These are phyloP conservation scores for Flaveria trinervia DNA, from an alignment of 129 eudicot genomes.

Conservation along the genomic window DNA sequence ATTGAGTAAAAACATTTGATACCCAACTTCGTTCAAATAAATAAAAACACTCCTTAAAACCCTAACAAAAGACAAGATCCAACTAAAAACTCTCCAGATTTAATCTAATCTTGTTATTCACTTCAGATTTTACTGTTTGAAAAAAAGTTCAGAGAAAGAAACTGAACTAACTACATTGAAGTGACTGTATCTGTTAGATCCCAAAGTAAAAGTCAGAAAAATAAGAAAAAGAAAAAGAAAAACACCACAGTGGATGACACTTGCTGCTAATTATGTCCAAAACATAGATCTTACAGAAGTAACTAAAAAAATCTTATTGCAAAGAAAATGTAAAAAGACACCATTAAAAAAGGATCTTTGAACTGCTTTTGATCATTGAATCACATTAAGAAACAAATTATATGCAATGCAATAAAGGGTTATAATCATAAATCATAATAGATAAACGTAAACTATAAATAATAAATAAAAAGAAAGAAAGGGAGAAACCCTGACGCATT, in stretches of 20 bases:
- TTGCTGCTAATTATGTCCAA: conserved; percentile 33
- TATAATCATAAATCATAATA: background rate
- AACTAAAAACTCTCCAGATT: background rate
- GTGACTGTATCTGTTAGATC: conserved; percentile 59
- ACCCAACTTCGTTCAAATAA: background rate
- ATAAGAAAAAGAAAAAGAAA: background rate
- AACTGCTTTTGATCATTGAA: conserved; percentile 11
- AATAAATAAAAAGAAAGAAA: background rate
- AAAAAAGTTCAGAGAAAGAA: conserved; percentile 24
- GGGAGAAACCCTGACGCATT: conserved; percentile 32
- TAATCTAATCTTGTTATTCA: conserved; percentile 14
- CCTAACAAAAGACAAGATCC: background rate
- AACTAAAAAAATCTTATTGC: conserved; percentile 50
- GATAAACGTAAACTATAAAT: no score
- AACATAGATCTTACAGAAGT: conserved; percentile 27
- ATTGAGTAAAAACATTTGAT: no score
- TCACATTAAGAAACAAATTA: conserved; percentile 28
- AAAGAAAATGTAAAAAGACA: conserved; percentile 23
- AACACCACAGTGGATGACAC: conserved; percentile 32
- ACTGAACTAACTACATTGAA: conserved; percentile 43
- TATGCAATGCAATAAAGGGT: background rate
- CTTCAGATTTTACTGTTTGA: conserved; percentile 6
- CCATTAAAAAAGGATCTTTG: conserved; percentile 26
- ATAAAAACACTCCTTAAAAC: background rate
- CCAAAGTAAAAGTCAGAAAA: conserved; percentile 22